Evolutionary conservation across 1,139 yeast genomes (phyloP).

Genomic region (Kodamaea anthophila): DNA sequence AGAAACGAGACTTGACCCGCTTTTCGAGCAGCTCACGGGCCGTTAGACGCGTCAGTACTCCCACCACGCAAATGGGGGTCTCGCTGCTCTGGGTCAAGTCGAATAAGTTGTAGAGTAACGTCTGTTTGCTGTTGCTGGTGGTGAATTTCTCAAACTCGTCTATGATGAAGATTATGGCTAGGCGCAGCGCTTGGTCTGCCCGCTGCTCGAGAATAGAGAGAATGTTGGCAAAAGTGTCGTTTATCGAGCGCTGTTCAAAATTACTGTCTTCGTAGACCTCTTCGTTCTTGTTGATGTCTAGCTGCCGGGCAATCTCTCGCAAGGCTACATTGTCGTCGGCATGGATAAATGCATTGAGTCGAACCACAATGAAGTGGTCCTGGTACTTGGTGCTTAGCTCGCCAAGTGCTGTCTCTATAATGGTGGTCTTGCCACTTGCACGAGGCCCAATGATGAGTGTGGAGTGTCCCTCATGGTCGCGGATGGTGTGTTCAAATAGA

Average conservation of each 20-base stretch:
- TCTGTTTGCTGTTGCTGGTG: slow-evolving; percentile 58
- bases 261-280: slow-evolving; percentile 16
- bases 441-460: slow-evolving; percentile 76
- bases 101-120: slow-evolving; percentile 77
- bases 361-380: slow-evolving; percentile 53
- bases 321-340: slow-evolving; percentile 74
- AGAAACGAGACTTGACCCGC: slow-evolving; percentile 83
- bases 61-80: slow-evolving; percentile 78
- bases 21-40: slow-evolving; percentile 81
- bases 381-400: slow-evolving; percentile 33
- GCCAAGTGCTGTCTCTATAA: slow-evolving; percentile 53
- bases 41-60: slow-evolving; percentile 69
- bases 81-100: slow-evolving; percentile 74
- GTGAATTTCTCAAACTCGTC: slow-evolving; percentile 85
- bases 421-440: slow-evolving; percentile 66
- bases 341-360: slow-evolving; percentile 67
- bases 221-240: slow-evolving; percentile 36
- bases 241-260: slow-evolving; percentile 33
- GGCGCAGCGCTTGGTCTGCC: slow-evolving; percentile 12
- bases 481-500: slow-evolving; percentile 60
- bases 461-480: slow-evolving; percentile 74
- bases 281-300: slow-evolving; percentile 37
- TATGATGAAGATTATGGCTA: slow-evolving; percentile 68
- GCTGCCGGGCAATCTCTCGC: slow-evolving; percentile 78
- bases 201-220: slow-evolving; percentile 27